A percentile compares a stretch with the other conserved stretches of the same genome.
phyloP scores from a whole-genome alignment of 169 alveolate species.

The Cystoisospora suis region DNA sequence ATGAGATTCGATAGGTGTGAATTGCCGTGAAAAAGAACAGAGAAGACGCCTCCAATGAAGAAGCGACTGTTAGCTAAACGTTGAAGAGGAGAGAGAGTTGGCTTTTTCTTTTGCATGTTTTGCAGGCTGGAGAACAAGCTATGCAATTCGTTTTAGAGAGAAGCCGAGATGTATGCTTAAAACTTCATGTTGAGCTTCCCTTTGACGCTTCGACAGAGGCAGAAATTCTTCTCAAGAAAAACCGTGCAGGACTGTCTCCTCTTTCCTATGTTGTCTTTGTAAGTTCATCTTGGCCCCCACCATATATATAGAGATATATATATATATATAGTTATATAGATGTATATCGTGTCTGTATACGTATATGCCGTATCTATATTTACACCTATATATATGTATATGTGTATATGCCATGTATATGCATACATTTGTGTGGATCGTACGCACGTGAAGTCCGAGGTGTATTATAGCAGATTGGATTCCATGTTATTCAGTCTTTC shows the following conservation, averaged over 20 bases:
- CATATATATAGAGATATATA: neutral
- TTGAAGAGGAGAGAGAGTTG: too few relatives aligned
- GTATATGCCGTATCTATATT: neutral
- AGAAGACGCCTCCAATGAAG: too few relatives aligned
- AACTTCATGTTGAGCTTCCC: conserved; percentile 47
- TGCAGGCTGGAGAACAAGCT: conserved; percentile 53
- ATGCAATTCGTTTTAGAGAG: conserved; percentile 46
- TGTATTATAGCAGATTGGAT: too few relatives aligned
- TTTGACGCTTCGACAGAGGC: conserved; percentile 62
- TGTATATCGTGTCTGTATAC: neutral
- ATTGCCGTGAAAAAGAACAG: too few relatives aligned
- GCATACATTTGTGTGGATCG: neutral
- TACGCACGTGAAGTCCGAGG: neutral
- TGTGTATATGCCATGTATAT: neutral
- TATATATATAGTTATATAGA: neutral
- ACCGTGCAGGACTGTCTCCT: conserved; percentile 49
- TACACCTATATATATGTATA: neutral
- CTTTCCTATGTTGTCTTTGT: conserved; percentile 56
- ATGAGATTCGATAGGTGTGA: too few relatives aligned
- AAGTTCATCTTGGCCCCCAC: neutral
- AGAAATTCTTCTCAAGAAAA: conserved; percentile 37
- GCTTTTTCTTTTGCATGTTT: neutral
- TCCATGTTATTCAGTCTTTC: too few relatives aligned
- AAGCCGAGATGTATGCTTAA: conserved; percentile 57
- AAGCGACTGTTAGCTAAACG: too few relatives aligned